Evolutionary conservation across 495 filamentous ascomycete genomes (phyloP).

Genomic region (Xanthoparmelia taractica): DNA sequence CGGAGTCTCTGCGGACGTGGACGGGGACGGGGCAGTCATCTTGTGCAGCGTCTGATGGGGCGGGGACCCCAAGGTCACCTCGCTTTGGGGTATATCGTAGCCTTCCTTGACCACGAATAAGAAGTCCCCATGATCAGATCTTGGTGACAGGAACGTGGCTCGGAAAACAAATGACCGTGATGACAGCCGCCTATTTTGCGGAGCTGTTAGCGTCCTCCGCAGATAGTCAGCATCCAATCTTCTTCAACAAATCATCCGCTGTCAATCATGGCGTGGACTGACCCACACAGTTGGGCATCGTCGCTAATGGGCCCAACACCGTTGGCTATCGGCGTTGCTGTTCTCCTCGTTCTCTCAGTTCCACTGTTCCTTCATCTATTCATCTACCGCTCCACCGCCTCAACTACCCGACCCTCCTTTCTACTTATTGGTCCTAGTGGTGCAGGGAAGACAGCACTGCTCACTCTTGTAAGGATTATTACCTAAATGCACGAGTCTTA

Average conservation of each 20-base stretch:
- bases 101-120: neutral
- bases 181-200: neutral
- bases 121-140: neutral
- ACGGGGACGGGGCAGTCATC: neutral
- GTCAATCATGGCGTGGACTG: constrained; percentile 22
- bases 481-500: constrained; percentile 10
- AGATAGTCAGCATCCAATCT: too few relatives aligned
- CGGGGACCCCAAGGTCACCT: neutral
- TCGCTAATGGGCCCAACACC: constrained; percentile 26
- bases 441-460: constrained; percentile 79
- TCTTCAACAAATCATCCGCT: neutral
- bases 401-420: constrained; percentile 68
- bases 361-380: constrained; percentile 72
- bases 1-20: constrained; percentile 1
- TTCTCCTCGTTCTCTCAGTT: constrained; percentile 60
- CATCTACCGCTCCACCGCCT: constrained; percentile 58
- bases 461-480: constrained; percentile 55
- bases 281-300: constrained; percentile 23
- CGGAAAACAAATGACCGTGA: neutral
- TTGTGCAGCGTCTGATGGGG: neutral
- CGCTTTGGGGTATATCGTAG: neutral
- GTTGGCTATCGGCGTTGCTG: constrained; percentile 52
- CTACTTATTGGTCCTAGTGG: constrained; percentile 78
- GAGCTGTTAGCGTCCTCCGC: constrained; percentile 6
- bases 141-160: neutral